Base-by-base conservation (phyloP, 768 basidiomycete genomes). In the Dacryopinax primogenitus region DNA sequence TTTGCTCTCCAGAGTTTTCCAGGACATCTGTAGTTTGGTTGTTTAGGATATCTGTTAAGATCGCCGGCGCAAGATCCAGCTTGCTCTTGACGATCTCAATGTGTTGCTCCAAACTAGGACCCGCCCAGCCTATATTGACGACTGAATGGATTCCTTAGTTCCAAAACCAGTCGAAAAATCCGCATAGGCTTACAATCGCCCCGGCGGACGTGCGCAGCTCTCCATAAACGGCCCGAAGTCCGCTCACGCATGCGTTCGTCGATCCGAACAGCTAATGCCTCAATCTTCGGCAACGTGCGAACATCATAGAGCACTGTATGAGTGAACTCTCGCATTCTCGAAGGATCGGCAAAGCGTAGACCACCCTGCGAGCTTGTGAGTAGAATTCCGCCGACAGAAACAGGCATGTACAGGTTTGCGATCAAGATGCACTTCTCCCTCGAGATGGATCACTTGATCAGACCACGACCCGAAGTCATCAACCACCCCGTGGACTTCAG, bases 181-280 rank as follows among this genome's bases (percentile, higher is more conserved):
- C 6, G 18, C 41, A 23, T 18, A 12, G 6, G 69, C 76, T 74
- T 62, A 78, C 77, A 78, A 44, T 78, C 78, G 44, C 78, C 78
- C 26, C 78, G 76, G 23, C 78, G 77, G 77, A 79, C 78, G 41
- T 78, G 78, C 6, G 74, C 76, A 15, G 71, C 75, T 75, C 78
- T 76, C 78, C 78, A 78, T 68, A 74, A 69, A 3, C 76, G 72
- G 18, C 76, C 77, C 12, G 61, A 23, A 21, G 58, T 63, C 18
- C 47, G 28, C 6, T 67, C 62, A 21, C 33, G 51, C 66, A 67
- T 64, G 44, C 66, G 66, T 16, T 61, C n/a, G 41, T 47, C 63
- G 13, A 44, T 39, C n/a, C 51, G 45, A 13, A 51, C 32, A 18
- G 66, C 66, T 13, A 67, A 39, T 3, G 35, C 62, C 21, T 36